phyloP scores from a whole-genome alignment of 2,329 filamentous ascomycete genomes.

The Fusarium sp. region DNA sequence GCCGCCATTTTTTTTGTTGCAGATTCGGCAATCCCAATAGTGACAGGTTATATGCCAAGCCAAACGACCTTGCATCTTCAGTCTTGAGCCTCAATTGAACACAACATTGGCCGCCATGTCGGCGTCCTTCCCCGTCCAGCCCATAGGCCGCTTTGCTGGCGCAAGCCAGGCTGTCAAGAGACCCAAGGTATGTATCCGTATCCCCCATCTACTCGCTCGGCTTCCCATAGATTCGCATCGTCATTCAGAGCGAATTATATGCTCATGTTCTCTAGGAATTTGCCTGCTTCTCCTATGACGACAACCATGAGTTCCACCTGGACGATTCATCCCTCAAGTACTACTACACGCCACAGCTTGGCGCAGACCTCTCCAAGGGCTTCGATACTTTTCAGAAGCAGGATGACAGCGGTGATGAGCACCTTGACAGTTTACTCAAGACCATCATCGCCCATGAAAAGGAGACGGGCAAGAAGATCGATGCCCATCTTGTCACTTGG shows the following conservation, averaged over 20 bases:
- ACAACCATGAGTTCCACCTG: conserved; percentile 78
- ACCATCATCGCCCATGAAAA: conserved; percentile 80
- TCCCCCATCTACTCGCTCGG: background rate
- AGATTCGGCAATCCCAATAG: background rate
- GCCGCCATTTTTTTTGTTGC: background rate
- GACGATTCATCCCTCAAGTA: conserved; percentile 86
- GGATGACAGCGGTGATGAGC: conserved; percentile 85
- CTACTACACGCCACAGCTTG: conserved; percentile 82
- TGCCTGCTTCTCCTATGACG: conserved; percentile 91
- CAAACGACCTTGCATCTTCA: background rate
- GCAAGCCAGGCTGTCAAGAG: conserved; percentile 77
- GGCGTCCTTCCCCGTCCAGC: conserved; percentile 71
- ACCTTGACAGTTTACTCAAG: conserved; percentile 84
- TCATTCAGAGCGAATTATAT: background rate
- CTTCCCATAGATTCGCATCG: background rate
- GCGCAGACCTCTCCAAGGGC: conserved; percentile 80
- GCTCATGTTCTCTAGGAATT: conserved; percentile 72
- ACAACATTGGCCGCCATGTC: conserved; percentile 36
- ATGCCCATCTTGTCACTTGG: conserved; percentile 90
- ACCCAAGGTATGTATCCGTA: conserved; percentile 70
- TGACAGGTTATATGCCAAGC: background rate
- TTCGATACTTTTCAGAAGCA: conserved; percentile 86
- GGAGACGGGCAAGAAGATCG: conserved; percentile 71
- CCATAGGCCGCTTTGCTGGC: conserved; percentile 75
- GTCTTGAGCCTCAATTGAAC: background rate